A percentile compares a stretch with the other conserved stretches of the same genome.
Evolutionary conservation across 2,329 filamentous ascomycete genomes (phyloP).

Genomic region (Alternaria brassicicola): DNA sequence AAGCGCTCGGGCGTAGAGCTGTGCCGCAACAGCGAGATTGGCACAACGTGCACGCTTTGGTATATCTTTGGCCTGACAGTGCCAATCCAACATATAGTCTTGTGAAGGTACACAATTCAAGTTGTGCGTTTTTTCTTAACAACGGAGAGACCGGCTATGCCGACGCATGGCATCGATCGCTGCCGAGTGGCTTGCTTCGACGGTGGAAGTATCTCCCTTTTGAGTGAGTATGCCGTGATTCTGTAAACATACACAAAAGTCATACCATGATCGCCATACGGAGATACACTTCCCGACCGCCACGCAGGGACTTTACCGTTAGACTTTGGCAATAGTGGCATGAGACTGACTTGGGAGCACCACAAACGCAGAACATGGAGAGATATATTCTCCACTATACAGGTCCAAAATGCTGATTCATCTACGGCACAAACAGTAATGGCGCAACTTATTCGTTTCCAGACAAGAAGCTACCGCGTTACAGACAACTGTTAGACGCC

Average conservation of each 20-base stretch:
- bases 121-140: background rate
- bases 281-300: conserved; percentile 6
- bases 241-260: background rate
- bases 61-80: background rate
- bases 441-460: background rate
- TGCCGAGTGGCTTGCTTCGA: conserved; percentile 15
- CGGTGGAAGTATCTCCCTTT: conserved; percentile 1
- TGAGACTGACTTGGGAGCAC: background rate
- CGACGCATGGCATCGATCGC: background rate
- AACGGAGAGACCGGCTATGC: conserved; percentile 1
- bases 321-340: background rate
- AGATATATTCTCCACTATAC: background rate
- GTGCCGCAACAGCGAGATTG: conserved; percentile 4
- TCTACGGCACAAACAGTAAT: background rate
- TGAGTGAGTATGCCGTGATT: background rate
- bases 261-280: conserved; percentile 7
- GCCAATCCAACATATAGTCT: background rate
- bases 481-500: conserved; percentile 4
- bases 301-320: conserved; percentile 3
- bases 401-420: conserved; percentile 9
- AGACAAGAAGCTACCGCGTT: background rate
- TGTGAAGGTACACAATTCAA: background rate
- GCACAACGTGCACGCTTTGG: background rate
- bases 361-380: background rate
- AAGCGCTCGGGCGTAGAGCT: conserved; percentile 15